Conservation (phyloP, 1,139 yeast genomes). For the Scheffersomyces stambukii region DNA sequence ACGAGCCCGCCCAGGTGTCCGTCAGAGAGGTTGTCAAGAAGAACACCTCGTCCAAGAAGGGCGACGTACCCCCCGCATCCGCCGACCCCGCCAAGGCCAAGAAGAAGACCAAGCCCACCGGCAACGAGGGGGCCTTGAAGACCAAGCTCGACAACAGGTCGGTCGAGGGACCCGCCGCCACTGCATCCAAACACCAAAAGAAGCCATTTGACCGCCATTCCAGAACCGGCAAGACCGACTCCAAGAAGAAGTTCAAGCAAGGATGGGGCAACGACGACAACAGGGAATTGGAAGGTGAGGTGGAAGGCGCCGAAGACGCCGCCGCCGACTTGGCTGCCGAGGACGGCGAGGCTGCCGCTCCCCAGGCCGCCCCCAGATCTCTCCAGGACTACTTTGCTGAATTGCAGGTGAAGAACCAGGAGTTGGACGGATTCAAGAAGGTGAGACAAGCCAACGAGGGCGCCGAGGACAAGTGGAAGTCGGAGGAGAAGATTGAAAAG, state of each 20-base stretch:
- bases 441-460: slow-evolving; percentile 60
- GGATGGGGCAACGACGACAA: slow-evolving; percentile 80
- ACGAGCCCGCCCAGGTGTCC: slow-evolving; percentile 43
- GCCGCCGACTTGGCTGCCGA: slow-evolving; percentile 38
- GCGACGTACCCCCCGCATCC: slow-evolving; percentile 78
- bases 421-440: slow-evolving; percentile 37
- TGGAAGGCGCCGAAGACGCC: slow-evolving; percentile 62
- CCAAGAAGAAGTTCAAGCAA: slow-evolving; percentile 77
- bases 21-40: slow-evolving; percentile 79
- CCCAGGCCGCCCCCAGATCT: slow-evolving; percentile 48
- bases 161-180: slow-evolving; percentile 54
- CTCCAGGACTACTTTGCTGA: slow-evolving; percentile 73
- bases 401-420: slow-evolving; percentile 46
- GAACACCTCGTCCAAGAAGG: slow-evolving; percentile 82
- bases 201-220: slow-evolving; percentile 78
- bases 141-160: slow-evolving; percentile 72
- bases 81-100: slow-evolving; percentile 81
- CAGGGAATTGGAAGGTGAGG: slow-evolving; percentile 57
- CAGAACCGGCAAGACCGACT: slow-evolving; percentile 77
- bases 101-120: slow-evolving; percentile 67
- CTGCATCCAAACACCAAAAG: slow-evolving; percentile 55
- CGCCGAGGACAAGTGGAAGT: slow-evolving; percentile 55
- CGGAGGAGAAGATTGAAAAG: slow-evolving; percentile 60
- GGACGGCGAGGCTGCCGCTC: slow-evolving; percentile 36
- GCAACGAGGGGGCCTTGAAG: slow-evolving; percentile 88